Conservation (phyloP, 2,329 filamentous ascomycete genomes). For the Fusarium torulosum region DNA sequence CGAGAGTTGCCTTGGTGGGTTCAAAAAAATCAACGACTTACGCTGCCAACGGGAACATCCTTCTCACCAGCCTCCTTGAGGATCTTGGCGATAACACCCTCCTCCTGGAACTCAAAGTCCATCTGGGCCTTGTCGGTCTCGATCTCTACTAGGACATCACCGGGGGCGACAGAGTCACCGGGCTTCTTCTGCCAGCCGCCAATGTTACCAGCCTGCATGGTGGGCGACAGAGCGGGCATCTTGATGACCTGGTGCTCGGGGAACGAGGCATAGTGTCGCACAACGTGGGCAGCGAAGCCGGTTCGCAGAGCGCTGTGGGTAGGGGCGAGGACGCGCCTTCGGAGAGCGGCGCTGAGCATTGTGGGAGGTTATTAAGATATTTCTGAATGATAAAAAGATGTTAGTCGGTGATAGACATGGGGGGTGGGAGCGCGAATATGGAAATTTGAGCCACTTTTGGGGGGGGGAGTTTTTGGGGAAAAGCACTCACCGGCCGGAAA, state of each 20-base stretch:
- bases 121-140: conserved; percentile 99
- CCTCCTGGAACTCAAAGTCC: conserved; percentile 99
- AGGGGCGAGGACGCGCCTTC: conserved; percentile 70
- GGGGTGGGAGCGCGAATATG: conserved; percentile 34
- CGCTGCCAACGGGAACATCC: conserved; percentile 92
- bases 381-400: conserved; percentile 39
- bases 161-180: conserved; percentile 87
- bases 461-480: conserved; percentile 8
- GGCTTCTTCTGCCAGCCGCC: conserved; percentile 98
- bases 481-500: conserved; percentile 43
- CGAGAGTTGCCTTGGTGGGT: conserved; percentile 25
- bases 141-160: conserved; percentile 97
- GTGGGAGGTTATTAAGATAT: conserved; percentile 50
- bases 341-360: conserved; percentile 74
- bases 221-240: conserved; percentile 98
- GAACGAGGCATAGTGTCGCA: conserved; percentile 83
- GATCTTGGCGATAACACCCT: conserved; percentile 94
- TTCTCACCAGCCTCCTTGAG: conserved; percentile 93
- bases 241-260: conserved; percentile 94
- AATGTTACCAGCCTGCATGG: conserved; percentile 97
- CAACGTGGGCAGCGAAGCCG: conserved; percentile 65
- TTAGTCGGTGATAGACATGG: conserved; percentile 41
- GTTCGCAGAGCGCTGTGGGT: conserved; percentile 64
- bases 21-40: conserved; percentile 65
- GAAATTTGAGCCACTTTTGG: conserved; percentile 30